A percentile compares a stretch with the other conserved stretches of the same genome.
Conservation (phyloP, 805 yeast species). For the Jamesozyma piceae region DNA sequence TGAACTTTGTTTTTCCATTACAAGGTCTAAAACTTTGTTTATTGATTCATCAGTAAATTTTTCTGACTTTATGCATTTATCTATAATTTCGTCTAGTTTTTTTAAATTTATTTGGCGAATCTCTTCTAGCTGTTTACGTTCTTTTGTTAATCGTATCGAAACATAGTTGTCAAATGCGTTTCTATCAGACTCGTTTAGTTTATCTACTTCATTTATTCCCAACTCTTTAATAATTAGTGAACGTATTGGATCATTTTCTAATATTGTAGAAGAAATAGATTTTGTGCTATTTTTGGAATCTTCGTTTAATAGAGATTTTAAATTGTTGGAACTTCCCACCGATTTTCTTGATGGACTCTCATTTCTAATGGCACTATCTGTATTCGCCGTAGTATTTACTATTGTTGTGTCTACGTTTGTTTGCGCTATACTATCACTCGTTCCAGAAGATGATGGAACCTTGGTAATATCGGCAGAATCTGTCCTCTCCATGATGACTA, state of each 20-base stretch:
- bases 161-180: constrained; percentile 11
- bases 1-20: constrained; percentile 1
- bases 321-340: not conserved
- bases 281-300: not conserved
- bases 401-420: not conserved
- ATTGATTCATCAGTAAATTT: constrained; percentile 13
- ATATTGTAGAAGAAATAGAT: not conserved
- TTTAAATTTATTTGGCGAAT: constrained; percentile 14
- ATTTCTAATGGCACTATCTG: not conserved
- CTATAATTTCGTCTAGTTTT: constrained; percentile 13
- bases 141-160: constrained; percentile 12
- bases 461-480: not conserved
- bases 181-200: constrained; percentile 6
- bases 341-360: not conserved
- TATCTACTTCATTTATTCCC: constrained; percentile 6
- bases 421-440: not conserved
- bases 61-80: constrained; percentile 13
- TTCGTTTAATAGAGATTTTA: constrained; percentile 1
- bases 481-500: not conserved
- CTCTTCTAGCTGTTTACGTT: constrained; percentile 15
- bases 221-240: constrained; percentile 6
- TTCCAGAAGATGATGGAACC: not conserved
- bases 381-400: not conserved
- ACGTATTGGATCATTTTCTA: not conserved
- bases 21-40: constrained; percentile 9